Conservation (phyloP, 2,329 filamentous ascomycete genomes). For the Rosellinia necatrix region DNA sequence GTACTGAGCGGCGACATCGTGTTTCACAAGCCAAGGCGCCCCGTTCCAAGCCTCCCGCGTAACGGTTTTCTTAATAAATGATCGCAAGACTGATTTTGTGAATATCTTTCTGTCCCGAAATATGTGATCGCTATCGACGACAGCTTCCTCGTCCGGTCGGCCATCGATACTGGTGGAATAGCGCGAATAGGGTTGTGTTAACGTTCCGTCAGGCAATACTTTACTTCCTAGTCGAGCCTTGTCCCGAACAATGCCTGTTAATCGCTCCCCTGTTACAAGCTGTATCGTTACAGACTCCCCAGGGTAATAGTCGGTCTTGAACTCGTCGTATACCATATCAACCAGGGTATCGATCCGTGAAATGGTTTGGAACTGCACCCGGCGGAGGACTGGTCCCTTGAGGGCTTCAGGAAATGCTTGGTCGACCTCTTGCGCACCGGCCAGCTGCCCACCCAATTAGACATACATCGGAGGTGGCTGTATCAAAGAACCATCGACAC, state of each 20-base stretch:
- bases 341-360: conserved; percentile 85
- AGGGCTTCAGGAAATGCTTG: conserved; percentile 88
- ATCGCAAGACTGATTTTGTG: conserved; percentile 89
- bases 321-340: conserved; percentile 73
- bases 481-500: conserved; percentile 39
- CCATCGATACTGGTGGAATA: conserved; percentile 81
- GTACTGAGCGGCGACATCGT: conserved; percentile 80
- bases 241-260: conserved; percentile 78
- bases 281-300: conserved; percentile 81
- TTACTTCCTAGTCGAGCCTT: conserved; percentile 77
- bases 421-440: conserved; percentile 86
- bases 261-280: conserved; percentile 68
- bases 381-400: conserved; percentile 86
- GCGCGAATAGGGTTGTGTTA: conserved; percentile 73
- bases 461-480: conserved; percentile 1
- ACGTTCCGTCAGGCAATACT: conserved; percentile 67
- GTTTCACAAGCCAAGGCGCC: conserved; percentile 95
- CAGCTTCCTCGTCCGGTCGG: conserved; percentile 69
- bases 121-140: conserved; percentile 82
- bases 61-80: conserved; percentile 95
- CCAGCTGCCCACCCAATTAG: conserved; percentile 55
- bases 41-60: conserved; percentile 90
- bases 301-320: conserved; percentile 89
- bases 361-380: conserved; percentile 87
- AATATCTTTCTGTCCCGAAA: conserved; percentile 88